Conservation (phyloP, 768 basidiomycete species). For the Serpula lacrymans region DNA sequence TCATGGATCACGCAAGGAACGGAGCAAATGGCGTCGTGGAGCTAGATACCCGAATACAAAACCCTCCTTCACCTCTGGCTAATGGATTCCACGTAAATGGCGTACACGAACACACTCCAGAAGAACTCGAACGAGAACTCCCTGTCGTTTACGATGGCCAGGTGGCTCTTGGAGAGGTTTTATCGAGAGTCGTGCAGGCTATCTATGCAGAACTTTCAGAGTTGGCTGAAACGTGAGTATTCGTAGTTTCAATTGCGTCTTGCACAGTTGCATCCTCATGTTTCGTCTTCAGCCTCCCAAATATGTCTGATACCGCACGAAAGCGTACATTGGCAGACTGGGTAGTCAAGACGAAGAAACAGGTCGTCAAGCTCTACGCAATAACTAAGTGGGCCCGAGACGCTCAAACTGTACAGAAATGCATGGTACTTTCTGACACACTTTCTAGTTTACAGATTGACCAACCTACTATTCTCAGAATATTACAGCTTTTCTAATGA, state of each 20-base stretch:
- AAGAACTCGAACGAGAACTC: slow-evolving; percentile 70
- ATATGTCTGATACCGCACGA: slow-evolving; percentile 76
- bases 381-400: slow-evolving; percentile 86
- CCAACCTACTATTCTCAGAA: slow-evolving; percentile 46
- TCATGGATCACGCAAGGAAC: too few species aligned
- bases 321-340: slow-evolving; percentile 84
- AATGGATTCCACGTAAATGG: slow-evolving; percentile 33
- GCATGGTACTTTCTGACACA: slow-evolving; percentile 54
- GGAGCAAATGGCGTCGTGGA: too few species aligned
- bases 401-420: slow-evolving; percentile 79
- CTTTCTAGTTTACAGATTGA: background rate
- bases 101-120: slow-evolving; percentile 35
- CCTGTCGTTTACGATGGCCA: slow-evolving; percentile 73
- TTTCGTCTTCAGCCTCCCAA: slow-evolving; percentile 53
- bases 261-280: slow-evolving; percentile 6
- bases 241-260: background rate
- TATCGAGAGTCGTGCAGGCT: slow-evolving; percentile 73
- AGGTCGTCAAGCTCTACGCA: slow-evolving; percentile 86
- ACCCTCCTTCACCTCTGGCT: too few species aligned
- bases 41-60: too few species aligned
- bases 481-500: slow-evolving; percentile 81
- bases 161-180: slow-evolving; percentile 65
- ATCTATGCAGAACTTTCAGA: slow-evolving; percentile 83
- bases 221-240: slow-evolving; percentile 78
- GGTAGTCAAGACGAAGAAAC: slow-evolving; percentile 88